Conservation (phyloP, 2,329 filamentous ascomycete genomes). For the Dothiorella sarmentorum region DNA sequence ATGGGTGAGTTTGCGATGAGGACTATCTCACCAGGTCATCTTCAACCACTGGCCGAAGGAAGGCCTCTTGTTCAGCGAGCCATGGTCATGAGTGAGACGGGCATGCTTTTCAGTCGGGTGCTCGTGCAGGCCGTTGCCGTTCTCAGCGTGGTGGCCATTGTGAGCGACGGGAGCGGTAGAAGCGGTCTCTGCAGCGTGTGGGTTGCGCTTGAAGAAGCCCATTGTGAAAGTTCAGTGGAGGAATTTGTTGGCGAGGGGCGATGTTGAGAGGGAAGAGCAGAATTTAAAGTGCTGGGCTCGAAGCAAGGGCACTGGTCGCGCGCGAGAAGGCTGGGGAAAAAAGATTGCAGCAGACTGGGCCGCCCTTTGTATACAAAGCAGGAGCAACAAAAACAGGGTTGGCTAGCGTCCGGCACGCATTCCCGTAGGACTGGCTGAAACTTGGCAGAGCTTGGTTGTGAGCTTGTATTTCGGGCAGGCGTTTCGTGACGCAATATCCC, state of each 20-base stretch:
- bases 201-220: slow-evolving; percentile 39
- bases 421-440: neutral
- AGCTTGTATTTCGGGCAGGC: neutral
- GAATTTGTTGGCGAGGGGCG: neutral
- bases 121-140: too few relatives aligned
- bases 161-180: slow-evolving; percentile 26
- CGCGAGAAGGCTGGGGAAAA: neutral
- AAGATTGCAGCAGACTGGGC: neutral
- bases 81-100: neutral
- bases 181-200: slow-evolving; percentile 29
- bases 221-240: slow-evolving; percentile 23
- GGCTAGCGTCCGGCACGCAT: neutral
- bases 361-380: neutral
- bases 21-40: slow-evolving; percentile 49
- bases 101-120: neutral
- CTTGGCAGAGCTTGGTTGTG: slow-evolving; percentile 1
- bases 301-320: neutral
- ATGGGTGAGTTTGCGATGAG: neutral
- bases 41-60: slow-evolving; percentile 69
- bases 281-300: neutral
- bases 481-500: neutral
- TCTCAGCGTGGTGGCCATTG: slow-evolving; percentile 21
- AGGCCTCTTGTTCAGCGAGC: slow-evolving; percentile 38
- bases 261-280: neutral
- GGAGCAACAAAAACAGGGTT: neutral